Evolutionary conservation across 2,329 filamentous ascomycete genomes (phyloP).

Genomic region (Aspergillus pseudoviridinutans): DNA sequence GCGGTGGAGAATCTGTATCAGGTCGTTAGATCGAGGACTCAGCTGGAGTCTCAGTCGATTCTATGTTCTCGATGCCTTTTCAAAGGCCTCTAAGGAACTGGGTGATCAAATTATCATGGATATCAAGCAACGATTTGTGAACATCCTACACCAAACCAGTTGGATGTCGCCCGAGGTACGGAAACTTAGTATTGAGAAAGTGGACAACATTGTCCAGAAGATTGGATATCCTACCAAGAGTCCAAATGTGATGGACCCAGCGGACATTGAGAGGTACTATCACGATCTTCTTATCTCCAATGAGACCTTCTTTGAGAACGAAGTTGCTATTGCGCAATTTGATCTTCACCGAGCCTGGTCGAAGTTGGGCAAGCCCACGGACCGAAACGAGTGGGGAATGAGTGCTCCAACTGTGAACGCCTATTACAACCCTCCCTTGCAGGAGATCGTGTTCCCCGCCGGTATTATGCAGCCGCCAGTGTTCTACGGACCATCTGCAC

Average conservation of each 20-base stretch:
- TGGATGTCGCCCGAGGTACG: constrained; percentile 65
- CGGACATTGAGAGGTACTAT: constrained; percentile 56
- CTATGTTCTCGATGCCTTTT: constrained; percentile 66
- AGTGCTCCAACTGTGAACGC: constrained; percentile 61
- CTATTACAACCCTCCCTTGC: constrained; percentile 61
- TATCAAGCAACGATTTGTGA: constrained; percentile 63
- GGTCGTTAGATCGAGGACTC: constrained; percentile 54
- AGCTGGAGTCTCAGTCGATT: constrained; percentile 69
- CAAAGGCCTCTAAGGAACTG: constrained; percentile 61
- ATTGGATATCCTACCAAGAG: constrained; percentile 63
- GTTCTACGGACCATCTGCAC: constrained; percentile 57
- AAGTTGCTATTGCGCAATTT: constrained; percentile 49
- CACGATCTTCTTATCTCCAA: constrained; percentile 48
- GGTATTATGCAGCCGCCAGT: constrained; percentile 67
- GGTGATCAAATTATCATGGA: constrained; percentile 67
- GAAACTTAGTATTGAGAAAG: constrained; percentile 59
- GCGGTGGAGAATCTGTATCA: constrained; percentile 63
- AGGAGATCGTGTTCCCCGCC: constrained; percentile 66
- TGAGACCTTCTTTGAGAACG: constrained; percentile 56
- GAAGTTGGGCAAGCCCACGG: constrained; percentile 56
- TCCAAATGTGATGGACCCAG: constrained; percentile 59
- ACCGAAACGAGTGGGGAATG: constrained; percentile 60
- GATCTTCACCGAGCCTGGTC: constrained; percentile 52
- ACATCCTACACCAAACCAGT: constrained; percentile 54
- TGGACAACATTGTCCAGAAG: constrained; percentile 64